Evolutionary conservation across 2,329 filamentous ascomycete genomes (phyloP).

Genomic region (Colletotrichum sp.): DNA sequence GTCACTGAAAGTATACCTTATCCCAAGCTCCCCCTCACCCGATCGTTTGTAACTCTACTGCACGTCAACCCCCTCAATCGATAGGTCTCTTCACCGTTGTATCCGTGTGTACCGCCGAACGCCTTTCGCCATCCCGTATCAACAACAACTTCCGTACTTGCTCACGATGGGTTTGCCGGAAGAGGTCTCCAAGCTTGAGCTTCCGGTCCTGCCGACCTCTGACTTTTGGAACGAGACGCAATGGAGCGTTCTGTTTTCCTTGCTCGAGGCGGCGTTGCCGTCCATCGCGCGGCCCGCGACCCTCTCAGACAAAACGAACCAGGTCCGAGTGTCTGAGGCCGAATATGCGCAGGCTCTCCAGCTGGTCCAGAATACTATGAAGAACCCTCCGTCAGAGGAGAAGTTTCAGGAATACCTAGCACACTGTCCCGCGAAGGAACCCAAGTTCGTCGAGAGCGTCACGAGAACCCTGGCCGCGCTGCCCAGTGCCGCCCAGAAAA

Average conservation of each 20-base stretch:
- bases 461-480: slow-evolving; percentile 44
- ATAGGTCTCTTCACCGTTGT: not conserved
- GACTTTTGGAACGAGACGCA: slow-evolving; percentile 51
- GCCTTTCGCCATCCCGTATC: not conserved
- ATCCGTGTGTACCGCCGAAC: not conserved
- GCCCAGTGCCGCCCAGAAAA: slow-evolving; percentile 34
- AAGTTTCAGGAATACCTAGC: slow-evolving; percentile 58
- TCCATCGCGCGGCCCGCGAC: slow-evolving; percentile 54
- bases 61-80: not conserved
- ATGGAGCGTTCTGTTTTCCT: slow-evolving; percentile 59
- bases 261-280: slow-evolving; percentile 66
- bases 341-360: slow-evolving; percentile 54
- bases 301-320: slow-evolving; percentile 40
- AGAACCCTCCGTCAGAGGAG: slow-evolving; percentile 42
- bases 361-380: slow-evolving; percentile 38
- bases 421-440: slow-evolving; percentile 55
- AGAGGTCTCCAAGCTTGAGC: not conserved
- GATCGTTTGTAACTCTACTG: not conserved
- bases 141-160: not conserved
- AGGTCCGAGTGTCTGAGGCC: slow-evolving; percentile 53
- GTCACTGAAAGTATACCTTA: slow-evolving; percentile 4
- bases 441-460: slow-evolving; percentile 57
- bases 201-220: slow-evolving; percentile 24
- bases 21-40: slow-evolving; percentile 1
- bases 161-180: slow-evolving; percentile 6